Percentiles rank a stretch among this genome's conserved stretches.
These are phyloP conservation scores for Dalbergia oliveri DNA, from an alignment of 306 rosid genomes.

Conservation along the genomic window DNA sequence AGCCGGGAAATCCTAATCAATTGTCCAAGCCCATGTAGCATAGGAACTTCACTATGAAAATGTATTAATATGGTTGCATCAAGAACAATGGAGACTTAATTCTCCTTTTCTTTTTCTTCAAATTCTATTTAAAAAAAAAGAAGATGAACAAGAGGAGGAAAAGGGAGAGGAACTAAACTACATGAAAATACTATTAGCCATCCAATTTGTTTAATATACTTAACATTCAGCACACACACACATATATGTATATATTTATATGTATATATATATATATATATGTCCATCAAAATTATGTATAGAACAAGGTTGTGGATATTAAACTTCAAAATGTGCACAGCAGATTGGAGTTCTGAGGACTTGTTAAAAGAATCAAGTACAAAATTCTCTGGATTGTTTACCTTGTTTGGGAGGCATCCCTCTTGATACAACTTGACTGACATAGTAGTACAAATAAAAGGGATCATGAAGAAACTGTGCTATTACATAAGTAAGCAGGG, in stretches of 20 bases:
- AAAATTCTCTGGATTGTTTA: too few relatives aligned
- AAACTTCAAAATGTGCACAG: too few relatives aligned
- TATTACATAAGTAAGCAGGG: constrained; percentile 37
- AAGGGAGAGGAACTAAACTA: neutral
- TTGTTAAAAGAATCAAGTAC: neutral
- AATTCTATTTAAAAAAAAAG: neutral
- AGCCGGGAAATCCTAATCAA: constrained; percentile 51
- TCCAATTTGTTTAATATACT: neutral
- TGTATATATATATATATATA: too few relatives aligned
- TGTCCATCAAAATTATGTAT: constrained; percentile 5
- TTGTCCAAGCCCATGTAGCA: constrained; percentile 57
- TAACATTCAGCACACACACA: constrained; percentile 9
- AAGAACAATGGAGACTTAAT: constrained; percentile 19
- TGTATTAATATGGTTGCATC: constrained; percentile 38
- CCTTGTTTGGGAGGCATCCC: too few relatives aligned
- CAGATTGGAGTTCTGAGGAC: neutral
- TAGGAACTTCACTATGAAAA: constrained; percentile 22
- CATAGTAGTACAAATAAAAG: neutral
- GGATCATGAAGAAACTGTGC: neutral
- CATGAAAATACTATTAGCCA: constrained; percentile 6
- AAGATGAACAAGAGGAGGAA: neutral
- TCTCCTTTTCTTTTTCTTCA: constrained; percentile 19
- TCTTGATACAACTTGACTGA: constrained; percentile 15
- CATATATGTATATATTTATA: too few relatives aligned
- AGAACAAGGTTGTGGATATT: neutral